Percentiles rank a stretch among this genome's conserved stretches.
These are phyloP conservation scores for Hypoxylon crocopeplum DNA, from an alignment of 495 filamentous ascomycete genomes.

Conservation along the genomic window DNA sequence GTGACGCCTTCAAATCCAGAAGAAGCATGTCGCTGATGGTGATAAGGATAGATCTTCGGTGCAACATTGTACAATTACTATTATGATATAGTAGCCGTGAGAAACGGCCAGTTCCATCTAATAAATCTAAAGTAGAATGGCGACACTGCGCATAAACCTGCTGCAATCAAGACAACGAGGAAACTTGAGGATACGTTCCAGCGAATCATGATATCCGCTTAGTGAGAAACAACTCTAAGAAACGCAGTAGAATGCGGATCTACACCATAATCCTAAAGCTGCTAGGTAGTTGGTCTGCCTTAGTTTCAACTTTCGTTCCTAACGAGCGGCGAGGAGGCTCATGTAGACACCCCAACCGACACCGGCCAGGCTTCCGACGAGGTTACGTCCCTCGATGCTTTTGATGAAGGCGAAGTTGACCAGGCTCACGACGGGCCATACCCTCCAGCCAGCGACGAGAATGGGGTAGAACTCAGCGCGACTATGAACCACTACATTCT, in stretches of 20 bases:
- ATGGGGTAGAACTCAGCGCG: constrained; percentile 71
- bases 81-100: too few species aligned
- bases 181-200: too few species aligned
- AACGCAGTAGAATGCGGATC: background rate
- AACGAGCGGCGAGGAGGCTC: constrained; percentile 66
- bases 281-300: background rate
- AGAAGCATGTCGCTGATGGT: too few species aligned
- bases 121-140: too few species aligned
- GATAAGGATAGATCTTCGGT: too few species aligned
- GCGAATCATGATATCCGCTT: too few species aligned
- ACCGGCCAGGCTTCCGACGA: constrained; percentile 81
- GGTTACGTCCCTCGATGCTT: constrained; percentile 74
- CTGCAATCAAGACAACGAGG: too few species aligned
- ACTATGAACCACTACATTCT: constrained; percentile 39
- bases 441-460: constrained; percentile 74
- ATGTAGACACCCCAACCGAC: constrained; percentile 89
- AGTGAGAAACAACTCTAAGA: background rate
- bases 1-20: too few species aligned
- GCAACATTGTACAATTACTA: too few species aligned
- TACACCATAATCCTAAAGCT: background rate
- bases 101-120: too few species aligned
- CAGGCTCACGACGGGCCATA: constrained; percentile 84
- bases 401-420: constrained; percentile 79
- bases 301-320: background rate
- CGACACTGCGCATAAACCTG: too few species aligned